These are phyloP conservation scores for Trypanosoma mega DNA, from an alignment of 208 protist genomes.

Conservation along the genomic window DNA sequence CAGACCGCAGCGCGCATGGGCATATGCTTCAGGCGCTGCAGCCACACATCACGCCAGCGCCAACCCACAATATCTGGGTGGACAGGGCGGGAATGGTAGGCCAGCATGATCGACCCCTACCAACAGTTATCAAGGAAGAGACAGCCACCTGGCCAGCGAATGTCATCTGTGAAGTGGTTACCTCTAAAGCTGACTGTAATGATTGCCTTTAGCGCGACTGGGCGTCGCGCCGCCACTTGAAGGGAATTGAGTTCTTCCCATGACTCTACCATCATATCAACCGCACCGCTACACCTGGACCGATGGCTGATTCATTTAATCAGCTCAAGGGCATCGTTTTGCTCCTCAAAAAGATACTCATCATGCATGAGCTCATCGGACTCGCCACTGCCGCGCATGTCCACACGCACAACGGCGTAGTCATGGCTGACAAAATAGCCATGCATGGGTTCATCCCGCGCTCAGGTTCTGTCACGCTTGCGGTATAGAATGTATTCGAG, in stretches of 20 bases:
- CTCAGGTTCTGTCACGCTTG: conserved; percentile 59
- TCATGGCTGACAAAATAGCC: conserved; percentile 59
- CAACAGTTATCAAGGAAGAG: conserved; percentile 75
- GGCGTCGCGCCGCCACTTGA: conserved; percentile 58
- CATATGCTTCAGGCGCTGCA: conserved; percentile 48
- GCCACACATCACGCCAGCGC: conserved; percentile 45
- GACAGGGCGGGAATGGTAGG: conserved; percentile 43
- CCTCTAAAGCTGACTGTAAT: conserved; percentile 65
- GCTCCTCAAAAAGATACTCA: conserved; percentile 61
- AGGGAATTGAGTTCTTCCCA: conserved; percentile 71
- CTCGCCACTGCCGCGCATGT: conserved; percentile 64
- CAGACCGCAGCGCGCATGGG: conserved; percentile 52
- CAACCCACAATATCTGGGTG: conserved; percentile 47
- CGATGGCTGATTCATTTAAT: conserved; percentile 66
- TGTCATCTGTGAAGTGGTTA: conserved; percentile 70
- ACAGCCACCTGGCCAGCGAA: conserved; percentile 71
- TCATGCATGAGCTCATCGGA: conserved; percentile 55
- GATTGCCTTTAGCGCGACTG: conserved; percentile 50
- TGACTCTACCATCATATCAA: conserved; percentile 73
- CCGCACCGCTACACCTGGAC: conserved; percentile 54
- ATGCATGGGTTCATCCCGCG: conserved; percentile 68
- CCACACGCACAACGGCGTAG: conserved; percentile 53
- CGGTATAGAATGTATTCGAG: conserved; percentile 73
- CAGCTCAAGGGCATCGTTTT: conserved; percentile 60
- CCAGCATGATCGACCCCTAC: conserved; percentile 72